Evolutionary conservation across 768 basidiomycete genomes (phyloP).

Genomic region (Termitomyces sp.): DNA sequence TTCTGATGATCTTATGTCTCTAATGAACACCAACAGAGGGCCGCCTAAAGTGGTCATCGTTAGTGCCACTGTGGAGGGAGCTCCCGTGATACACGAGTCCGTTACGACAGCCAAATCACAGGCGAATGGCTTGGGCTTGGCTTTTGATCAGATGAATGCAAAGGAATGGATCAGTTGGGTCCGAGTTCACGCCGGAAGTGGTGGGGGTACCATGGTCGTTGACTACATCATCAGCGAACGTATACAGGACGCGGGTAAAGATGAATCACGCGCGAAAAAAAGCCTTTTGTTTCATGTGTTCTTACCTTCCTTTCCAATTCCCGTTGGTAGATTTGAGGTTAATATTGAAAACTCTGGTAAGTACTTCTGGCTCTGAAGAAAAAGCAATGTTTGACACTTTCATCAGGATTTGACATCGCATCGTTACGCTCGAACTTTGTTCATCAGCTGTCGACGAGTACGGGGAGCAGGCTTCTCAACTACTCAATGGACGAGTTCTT

Average conservation of each 20-base stretch:
- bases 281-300: conserved; percentile 43
- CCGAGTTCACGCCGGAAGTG: conserved; percentile 53
- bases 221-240: conserved; percentile 61
- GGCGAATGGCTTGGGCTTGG: conserved; percentile 32
- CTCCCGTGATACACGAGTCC: conserved; percentile 61
- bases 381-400: not conserved
- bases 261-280: conserved; percentile 35
- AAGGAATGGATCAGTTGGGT: conserved; percentile 69
- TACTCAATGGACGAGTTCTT: conserved; percentile 59
- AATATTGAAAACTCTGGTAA: conserved; percentile 55
- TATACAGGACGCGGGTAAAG: conserved; percentile 22
- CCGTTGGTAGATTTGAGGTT: conserved; percentile 66
- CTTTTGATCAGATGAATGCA: conserved; percentile 52
- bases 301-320: conserved; percentile 72
- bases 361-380: conserved; percentile 15
- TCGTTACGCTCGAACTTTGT: conserved; percentile 55
- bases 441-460: conserved; percentile 41
- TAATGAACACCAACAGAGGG: conserved; percentile 11
- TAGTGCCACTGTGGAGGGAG: conserved; percentile 61
- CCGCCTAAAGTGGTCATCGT: conserved; percentile 53
- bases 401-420: conserved; percentile 40
- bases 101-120: conserved; percentile 39
- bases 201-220: conserved; percentile 52
- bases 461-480: conserved; percentile 51
- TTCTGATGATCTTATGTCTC: conserved; percentile 18